Percentiles rank a stretch among this genome's conserved stretches.
These are phyloP conservation scores for Trichoderma atrobrunneum DNA, from an alignment of 2,329 filamentous ascomycete genomes.

Conservation along the genomic window DNA sequence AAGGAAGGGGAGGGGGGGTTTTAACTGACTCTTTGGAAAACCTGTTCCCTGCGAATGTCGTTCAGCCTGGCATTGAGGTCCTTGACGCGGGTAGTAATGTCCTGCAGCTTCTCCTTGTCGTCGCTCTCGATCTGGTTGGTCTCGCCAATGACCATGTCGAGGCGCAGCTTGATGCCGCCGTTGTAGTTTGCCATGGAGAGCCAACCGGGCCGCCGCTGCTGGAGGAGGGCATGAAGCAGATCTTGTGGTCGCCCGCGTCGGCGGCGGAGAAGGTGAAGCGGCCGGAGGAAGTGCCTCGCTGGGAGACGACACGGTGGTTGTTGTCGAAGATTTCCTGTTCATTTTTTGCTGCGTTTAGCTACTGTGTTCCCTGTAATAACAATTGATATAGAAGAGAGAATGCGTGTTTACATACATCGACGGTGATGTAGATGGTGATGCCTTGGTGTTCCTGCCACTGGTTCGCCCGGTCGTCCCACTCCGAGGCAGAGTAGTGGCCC, in stretches of 20 bases:
- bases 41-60: conserved; percentile 90
- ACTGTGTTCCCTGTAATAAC: background rate
- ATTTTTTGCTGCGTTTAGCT: no score
- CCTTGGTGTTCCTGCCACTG: conserved; percentile 70
- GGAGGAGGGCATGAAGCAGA: conserved; percentile 88
- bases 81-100: conserved; percentile 82
- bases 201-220: conserved; percentile 69
- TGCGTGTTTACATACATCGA: conserved; percentile 64
- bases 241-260: conserved; percentile 90
- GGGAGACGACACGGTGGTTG: conserved; percentile 91
- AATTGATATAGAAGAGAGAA: no score
- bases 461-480: conserved; percentile 70
- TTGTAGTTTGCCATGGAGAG: conserved; percentile 61
- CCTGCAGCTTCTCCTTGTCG: conserved; percentile 89
- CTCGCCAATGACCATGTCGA: conserved; percentile 93
- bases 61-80: conserved; percentile 83
- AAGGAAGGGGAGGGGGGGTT: background rate
- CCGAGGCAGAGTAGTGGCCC: conserved; percentile 83
- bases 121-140: conserved; percentile 89
- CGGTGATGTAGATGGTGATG: conserved; percentile 83
- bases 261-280: conserved; percentile 95
- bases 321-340: conserved; percentile 87
- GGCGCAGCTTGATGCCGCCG: conserved; percentile 76
- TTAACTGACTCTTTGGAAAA: conserved; percentile 79
- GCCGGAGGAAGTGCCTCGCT: conserved; percentile 71